Evolutionary conservation across 768 basidiomycete species (phyloP).

Genomic region (Mycena alexandri): DNA sequence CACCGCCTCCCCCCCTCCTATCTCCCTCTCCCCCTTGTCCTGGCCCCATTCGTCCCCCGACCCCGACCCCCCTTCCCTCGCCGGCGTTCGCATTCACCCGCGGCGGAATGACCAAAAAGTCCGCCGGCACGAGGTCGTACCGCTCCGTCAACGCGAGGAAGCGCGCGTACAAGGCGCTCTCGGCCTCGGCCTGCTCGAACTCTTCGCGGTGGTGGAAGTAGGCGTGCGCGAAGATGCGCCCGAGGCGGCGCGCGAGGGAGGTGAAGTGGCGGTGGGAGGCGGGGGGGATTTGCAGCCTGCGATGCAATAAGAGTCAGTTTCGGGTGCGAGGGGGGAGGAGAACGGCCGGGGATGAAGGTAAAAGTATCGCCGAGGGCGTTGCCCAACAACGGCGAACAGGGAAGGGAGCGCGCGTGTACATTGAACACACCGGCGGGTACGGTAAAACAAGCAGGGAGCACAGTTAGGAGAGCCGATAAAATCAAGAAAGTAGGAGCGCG

Average conservation of each 20-base stretch:
- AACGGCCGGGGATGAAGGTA: not conserved
- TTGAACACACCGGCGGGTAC: too few species aligned
- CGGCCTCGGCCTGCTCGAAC: constrained; percentile 91
- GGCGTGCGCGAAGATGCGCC: constrained; percentile 96
- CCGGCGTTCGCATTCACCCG: constrained; percentile 32
- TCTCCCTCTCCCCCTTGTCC: too few species aligned
- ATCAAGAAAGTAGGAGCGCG: too few species aligned
- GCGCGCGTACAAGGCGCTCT: constrained; percentile 90
- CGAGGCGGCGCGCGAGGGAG: constrained; percentile 90
- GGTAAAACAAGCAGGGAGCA: too few species aligned
- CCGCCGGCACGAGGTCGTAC: constrained; percentile 85
- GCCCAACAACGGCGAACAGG: too few species aligned
- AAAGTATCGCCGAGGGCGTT: too few species aligned
- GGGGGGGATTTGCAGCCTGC: constrained; percentile 83
- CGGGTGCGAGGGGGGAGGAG: not conserved
- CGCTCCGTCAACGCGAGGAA: constrained; percentile 86
- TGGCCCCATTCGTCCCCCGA: too few species aligned
- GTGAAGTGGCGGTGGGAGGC: constrained; percentile 90
- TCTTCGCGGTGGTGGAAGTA: constrained; percentile 95
- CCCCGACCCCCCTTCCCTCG: constrained; percentile 32
- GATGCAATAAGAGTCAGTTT: constrained; percentile 14
- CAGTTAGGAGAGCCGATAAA: too few species aligned
- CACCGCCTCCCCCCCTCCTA: constrained; percentile 3
- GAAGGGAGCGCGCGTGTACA: too few species aligned
- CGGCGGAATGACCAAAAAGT: constrained; percentile 86